A percentile compares a stretch with the other conserved stretches of the same genome.
phyloP scores from a whole-genome alignment of 306 rosid species.

The Trifolium dubium region DNA sequence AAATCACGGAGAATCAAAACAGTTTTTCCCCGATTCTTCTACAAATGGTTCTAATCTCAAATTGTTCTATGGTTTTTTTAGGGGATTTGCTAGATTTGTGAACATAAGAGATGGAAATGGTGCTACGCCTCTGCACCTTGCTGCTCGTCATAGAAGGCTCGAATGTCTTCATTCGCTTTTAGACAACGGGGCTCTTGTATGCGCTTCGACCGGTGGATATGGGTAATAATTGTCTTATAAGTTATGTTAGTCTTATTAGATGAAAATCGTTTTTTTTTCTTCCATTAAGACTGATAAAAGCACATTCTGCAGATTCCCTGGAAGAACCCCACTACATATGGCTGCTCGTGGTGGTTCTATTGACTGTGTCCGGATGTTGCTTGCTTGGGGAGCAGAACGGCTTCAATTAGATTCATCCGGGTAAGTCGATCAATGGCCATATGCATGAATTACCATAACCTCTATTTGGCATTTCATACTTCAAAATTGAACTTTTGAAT shows the following conservation, averaged over 20 bases:
- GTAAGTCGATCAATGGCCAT: conserved; percentile 46
- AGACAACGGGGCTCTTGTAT: conserved; percentile 87
- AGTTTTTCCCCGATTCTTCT: no score
- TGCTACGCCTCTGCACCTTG: conserved; percentile 86
- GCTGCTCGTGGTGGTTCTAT: conserved; percentile 87
- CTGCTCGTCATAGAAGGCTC: conserved; percentile 68
- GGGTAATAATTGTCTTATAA: conserved; percentile 55
- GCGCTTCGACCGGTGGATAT: conserved; percentile 76
- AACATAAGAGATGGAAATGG: conserved; percentile 89
- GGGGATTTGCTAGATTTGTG: conserved; percentile 93
- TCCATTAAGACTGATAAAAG: conserved; percentile 45
- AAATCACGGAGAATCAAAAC: no score
- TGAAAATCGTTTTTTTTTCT: conserved; percentile 24
- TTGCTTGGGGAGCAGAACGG: conserved; percentile 94
- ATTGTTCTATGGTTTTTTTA: conserved; percentile 43
- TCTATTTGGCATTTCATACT: neutral
- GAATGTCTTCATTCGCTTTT: conserved; percentile 73
- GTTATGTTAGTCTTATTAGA: conserved; percentile 17
- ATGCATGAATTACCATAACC: conserved; percentile 1
- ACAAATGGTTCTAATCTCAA: conserved; percentile 1
- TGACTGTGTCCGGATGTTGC: conserved; percentile 81
- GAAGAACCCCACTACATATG: conserved; percentile 88
- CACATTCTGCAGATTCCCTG: conserved; percentile 68
- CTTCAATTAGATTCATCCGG: conserved; percentile 77
- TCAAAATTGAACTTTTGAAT: conserved; percentile 6